These are phyloP conservation scores for Cyathus striatus DNA, from an alignment of 768 basidiomycete genomes.

Conservation along the genomic window DNA sequence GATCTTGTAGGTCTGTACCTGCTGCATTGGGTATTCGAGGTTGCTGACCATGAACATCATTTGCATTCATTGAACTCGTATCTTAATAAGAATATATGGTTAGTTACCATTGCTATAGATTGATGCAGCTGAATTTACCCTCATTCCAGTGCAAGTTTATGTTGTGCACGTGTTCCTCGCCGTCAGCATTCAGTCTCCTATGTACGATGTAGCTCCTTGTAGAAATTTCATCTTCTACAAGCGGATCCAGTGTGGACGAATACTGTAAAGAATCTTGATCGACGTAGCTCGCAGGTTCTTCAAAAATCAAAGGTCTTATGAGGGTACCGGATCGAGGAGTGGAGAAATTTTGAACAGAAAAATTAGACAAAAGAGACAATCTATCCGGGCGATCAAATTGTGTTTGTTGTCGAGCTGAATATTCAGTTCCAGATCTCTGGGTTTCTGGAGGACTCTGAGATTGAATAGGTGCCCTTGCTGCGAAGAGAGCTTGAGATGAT, in stretches of 20 bases:
- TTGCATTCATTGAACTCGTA: background rate
- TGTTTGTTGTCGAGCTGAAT: background rate
- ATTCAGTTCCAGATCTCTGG: background rate
- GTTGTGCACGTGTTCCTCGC: constrained; percentile 33
- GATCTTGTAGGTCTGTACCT: background rate
- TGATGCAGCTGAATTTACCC: constrained; percentile 25
- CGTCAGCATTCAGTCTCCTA: constrained; percentile 26
- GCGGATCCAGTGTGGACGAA: constrained; percentile 2
- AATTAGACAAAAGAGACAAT: constrained; percentile 35
- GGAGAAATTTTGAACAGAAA: constrained; percentile 32
- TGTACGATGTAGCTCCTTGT: constrained; percentile 29
- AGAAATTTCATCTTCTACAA: constrained; percentile 8
- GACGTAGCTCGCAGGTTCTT: constrained; percentile 35
- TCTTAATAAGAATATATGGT: background rate
- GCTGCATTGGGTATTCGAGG: background rate
- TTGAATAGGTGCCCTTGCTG: background rate
- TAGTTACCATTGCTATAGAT: constrained; percentile 24
- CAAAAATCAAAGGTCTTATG: constrained; percentile 31
- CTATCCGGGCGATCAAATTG: constrained; percentile 15
- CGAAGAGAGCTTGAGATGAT: background rate
- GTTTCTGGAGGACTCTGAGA: no score
- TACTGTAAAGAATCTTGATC: constrained; percentile 1
- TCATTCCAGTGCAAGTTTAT: constrained; percentile 31
- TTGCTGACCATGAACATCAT: background rate
- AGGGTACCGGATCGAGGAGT: constrained; percentile 25